Evolutionary conservation across 1,284 basidiomycete species (phyloP).

Genomic region (Kwoniella shivajii): DNA sequence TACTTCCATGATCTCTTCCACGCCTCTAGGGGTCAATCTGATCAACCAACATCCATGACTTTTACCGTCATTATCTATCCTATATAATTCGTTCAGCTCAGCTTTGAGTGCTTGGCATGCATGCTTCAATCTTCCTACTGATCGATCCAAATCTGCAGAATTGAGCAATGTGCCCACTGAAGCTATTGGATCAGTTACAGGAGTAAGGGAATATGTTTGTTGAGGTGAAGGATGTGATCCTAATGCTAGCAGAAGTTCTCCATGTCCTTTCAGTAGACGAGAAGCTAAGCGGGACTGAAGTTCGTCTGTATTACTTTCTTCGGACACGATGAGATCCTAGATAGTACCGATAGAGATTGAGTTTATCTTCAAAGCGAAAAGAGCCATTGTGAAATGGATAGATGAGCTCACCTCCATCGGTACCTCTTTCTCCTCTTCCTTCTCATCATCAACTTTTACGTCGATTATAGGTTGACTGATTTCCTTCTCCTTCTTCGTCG

Average conservation of each 20-base stretch:
- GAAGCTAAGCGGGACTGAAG: constrained; percentile 41
- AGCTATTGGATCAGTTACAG: constrained; percentile 7
- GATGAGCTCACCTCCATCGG: constrained; percentile 38
- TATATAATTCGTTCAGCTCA: constrained; percentile 47
- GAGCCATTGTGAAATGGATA: background rate
- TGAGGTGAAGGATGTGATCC: constrained; percentile 43
- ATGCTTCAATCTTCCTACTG: constrained; percentile 30
- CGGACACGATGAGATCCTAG: constrained; percentile 36
- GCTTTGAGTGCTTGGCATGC: constrained; percentile 36
- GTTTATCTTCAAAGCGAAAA: background rate
- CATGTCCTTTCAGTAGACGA: constrained; percentile 43
- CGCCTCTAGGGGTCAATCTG: constrained; percentile 45
- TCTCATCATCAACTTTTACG: constrained; percentile 17
- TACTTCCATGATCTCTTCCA: constrained; percentile 68
- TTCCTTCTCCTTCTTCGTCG: constrained; percentile 20
- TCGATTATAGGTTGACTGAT: constrained; percentile 5
- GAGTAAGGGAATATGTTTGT: constrained; percentile 26
- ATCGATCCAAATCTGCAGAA: constrained; percentile 24
- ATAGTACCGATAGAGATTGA: background rate
- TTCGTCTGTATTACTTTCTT: constrained; percentile 31
- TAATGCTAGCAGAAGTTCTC: constrained; percentile 46
- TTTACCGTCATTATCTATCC: constrained; percentile 16
- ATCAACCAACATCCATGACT: constrained; percentile 49
- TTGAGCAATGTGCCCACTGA: constrained; percentile 32
- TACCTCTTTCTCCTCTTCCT: constrained; percentile 22